Conservation (phyloP, 2,329 filamentous ascomycete species). For the Setomelanomma holmii region DNA sequence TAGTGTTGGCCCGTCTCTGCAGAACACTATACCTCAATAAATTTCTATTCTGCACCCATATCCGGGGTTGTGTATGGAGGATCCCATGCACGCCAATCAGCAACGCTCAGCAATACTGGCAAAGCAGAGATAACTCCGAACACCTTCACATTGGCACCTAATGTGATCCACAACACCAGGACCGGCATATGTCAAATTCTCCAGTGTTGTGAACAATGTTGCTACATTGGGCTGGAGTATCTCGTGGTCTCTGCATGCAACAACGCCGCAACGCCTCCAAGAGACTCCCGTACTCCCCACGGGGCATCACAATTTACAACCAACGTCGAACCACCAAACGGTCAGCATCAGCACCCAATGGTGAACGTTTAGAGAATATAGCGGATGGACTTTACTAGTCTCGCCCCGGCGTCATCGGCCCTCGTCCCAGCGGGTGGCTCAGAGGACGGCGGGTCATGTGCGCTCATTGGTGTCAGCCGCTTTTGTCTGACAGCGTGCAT, state of each 20-base stretch:
- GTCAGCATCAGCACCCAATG: slow-evolving; percentile 14
- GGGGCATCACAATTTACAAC: slow-evolving; percentile 20
- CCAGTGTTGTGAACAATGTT: background rate
- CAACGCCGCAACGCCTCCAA: slow-evolving; percentile 16
- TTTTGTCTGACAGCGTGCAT: slow-evolving; percentile 19
- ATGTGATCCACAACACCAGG: background rate
- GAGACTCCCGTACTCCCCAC: slow-evolving; percentile 19
- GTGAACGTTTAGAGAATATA: slow-evolving; percentile 6
- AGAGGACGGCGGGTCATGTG: slow-evolving; percentile 14
- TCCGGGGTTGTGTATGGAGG: background rate
- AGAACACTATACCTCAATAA: slow-evolving; percentile 3
- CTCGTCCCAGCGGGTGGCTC: slow-evolving; percentile 32
- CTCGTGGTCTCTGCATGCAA: slow-evolving; percentile 11
- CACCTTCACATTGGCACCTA: background rate
- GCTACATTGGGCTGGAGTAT: slow-evolving; percentile 7
- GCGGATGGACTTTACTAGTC: slow-evolving; percentile 14
- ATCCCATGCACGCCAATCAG: background rate
- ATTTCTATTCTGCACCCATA: slow-evolving; percentile 1
- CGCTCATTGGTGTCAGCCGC: slow-evolving; percentile 22
- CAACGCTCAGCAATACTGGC: background rate
- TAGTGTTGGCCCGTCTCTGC: background rate
- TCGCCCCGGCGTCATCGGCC: slow-evolving; percentile 29
- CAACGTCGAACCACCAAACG: slow-evolving; percentile 13
- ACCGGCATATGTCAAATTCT: background rate
- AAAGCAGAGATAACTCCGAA: background rate